Evolutionary conservation across 148 eudicot genomes (phyloP), one percentile per base, ranked within the genome.

Genomic region (Drosera capensis): DNA sequence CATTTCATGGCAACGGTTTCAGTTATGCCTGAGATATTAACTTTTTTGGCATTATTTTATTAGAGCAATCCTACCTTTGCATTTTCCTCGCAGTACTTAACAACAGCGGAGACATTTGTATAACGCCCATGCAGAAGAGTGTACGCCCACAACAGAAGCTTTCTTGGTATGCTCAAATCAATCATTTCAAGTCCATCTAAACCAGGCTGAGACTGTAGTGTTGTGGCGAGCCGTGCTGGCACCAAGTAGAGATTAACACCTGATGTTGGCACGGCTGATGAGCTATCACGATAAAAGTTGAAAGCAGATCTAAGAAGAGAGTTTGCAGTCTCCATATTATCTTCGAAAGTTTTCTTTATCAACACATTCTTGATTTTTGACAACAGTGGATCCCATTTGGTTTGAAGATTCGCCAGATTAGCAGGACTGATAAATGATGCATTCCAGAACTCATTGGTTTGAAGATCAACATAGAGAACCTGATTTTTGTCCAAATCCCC

Each of bases 111-210:
- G 25, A 92, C 68, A 49, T 68, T 73, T 41, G 82, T 55, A 69
- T 68, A 75, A 39, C 63, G 77, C 31, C 99, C 99, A 38, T 81
- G 85, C 64, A 85, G 61, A 19, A 92, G 71, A 20, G 99, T 70
- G 71, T 85, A 76, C 4, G 95, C 88, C 99, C 99, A 90, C 43
- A 81, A 49, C 19, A 90, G 70, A 60, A 90, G 94, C 73, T 85
- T 85, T 56, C 93, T 55, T 13, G 94, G 74, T 54, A 71, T 75
- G 62, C 72, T 81, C 66, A 82, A 56, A 40, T 92, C 95, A 55
- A 92, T 61, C 46, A 71, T 63, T 60, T 69, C 74, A 35, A 72
- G 67, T 35, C 88, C 88, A 57, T 78, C 87, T 34, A 72, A 52
- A 45, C 72, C 79, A 1, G 62, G 78, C 43, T 78, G 68, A 46